These are phyloP conservation scores for Myriosclerotinia duriaeana DNA, from an alignment of 2,329 filamentous ascomycete genomes.

Conservation along the genomic window DNA sequence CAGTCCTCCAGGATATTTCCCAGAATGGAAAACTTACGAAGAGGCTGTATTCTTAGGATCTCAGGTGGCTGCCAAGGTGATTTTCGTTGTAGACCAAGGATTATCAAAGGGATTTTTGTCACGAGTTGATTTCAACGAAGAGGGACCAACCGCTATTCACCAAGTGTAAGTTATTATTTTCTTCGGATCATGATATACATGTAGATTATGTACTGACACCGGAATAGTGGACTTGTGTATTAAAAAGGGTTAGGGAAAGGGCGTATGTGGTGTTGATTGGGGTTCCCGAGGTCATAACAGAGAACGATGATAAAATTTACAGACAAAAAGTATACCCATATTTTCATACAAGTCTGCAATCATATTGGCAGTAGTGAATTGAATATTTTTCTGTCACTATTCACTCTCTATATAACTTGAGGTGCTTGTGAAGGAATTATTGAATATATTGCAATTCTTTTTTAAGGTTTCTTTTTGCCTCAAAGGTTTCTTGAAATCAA, in stretches of 20 bases:
- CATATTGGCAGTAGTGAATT: slow-evolving; percentile 13
- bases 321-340: slow-evolving; percentile 20
- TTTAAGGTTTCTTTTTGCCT: not conserved
- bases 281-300: slow-evolving; percentile 1
- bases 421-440: not conserved
- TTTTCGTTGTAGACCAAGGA: slow-evolving; percentile 68
- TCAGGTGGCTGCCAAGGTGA: slow-evolving; percentile 69
- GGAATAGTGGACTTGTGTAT: slow-evolving; percentile 24
- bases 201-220: not conserved
- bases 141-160: slow-evolving; percentile 41
- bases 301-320: slow-evolving; percentile 15
- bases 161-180: slow-evolving; percentile 38
- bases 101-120: slow-evolving; percentile 64
- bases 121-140: slow-evolving; percentile 46
- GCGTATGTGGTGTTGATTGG: slow-evolving; percentile 16
- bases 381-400: not conserved
- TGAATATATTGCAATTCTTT: not conserved
- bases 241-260: not conserved
- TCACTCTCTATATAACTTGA: not conserved
- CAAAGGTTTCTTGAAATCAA: not conserved
- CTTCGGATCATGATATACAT: not conserved
- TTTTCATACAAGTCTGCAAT: slow-evolving; percentile 3
- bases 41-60: slow-evolving; percentile 70
- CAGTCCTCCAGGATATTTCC: slow-evolving; percentile 69
- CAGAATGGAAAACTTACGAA: slow-evolving; percentile 59